Conservation (phyloP, 2,329 filamentous ascomycete species). For the Botryotinia narcissicola region DNA sequence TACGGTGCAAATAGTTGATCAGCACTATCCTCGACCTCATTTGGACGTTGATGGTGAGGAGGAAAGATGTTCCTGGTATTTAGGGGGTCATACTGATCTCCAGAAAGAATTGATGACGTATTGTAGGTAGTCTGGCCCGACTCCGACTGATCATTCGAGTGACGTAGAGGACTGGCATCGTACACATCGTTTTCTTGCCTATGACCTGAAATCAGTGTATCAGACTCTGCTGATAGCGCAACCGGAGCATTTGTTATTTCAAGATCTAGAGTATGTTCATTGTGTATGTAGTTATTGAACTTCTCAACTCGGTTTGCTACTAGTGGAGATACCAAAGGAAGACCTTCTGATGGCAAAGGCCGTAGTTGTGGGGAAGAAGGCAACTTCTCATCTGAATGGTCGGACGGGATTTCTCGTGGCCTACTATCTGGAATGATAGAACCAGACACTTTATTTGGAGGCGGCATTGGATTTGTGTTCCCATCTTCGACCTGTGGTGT, state of each 20-base stretch:
- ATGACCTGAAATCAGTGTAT: not conserved
- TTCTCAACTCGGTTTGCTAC: conserved; percentile 22
- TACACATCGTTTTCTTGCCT: conserved; percentile 25
- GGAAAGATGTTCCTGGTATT: not conserved
- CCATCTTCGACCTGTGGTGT: not conserved
- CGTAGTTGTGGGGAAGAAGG: conserved; percentile 30
- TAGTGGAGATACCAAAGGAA: conserved; percentile 35
- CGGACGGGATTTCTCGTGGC: not conserved
- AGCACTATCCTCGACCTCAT: not conserved
- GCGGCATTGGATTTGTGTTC: conserved; percentile 3
- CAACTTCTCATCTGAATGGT: conserved; percentile 19
- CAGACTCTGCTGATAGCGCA: not conserved
- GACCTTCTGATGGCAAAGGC: conserved; percentile 32
- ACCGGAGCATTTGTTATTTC: not conserved
- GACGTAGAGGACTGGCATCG: conserved; percentile 24
- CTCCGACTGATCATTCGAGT: not conserved
- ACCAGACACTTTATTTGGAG: not conserved
- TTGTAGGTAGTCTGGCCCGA: not conserved
- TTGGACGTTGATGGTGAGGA: not conserved
- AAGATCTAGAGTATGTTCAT: not conserved
- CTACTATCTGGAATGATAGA: not conserved
- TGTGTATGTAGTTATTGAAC: conserved; percentile 8
- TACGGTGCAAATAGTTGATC: not conserved
- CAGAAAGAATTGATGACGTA: not conserved
- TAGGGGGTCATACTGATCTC: not conserved